These are phyloP conservation scores for Phytophthora palmivora DNA, from an alignment of 352 stramenopile species.

Conservation along the genomic window DNA sequence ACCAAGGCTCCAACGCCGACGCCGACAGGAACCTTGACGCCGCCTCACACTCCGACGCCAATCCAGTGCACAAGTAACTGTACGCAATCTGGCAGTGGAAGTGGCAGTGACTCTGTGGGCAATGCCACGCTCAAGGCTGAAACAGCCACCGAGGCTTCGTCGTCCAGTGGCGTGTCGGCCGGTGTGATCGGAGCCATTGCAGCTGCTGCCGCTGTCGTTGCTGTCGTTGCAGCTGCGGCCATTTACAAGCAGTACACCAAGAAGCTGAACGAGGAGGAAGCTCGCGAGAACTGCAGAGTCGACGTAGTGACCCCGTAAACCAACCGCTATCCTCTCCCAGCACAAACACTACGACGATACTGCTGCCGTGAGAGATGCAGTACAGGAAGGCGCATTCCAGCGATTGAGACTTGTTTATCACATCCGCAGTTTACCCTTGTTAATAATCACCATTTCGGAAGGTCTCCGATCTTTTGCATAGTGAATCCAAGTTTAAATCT, in stretches of 20 bases:
- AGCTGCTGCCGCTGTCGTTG: constrained; percentile 33
- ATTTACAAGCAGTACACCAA: constrained; percentile 51
- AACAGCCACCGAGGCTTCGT: constrained; percentile 1
- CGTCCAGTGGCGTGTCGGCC: constrained; percentile 23
- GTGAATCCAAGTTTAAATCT: constrained; percentile 18
- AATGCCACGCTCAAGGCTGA: constrained; percentile 18
- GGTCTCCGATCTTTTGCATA: constrained; percentile 20
- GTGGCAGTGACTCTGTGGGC: constrained; percentile 10
- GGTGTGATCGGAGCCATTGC: constrained; percentile 38
- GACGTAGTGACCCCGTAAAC: constrained; percentile 41
- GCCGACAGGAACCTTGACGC: background rate
- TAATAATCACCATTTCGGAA: constrained; percentile 18
- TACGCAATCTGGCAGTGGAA: constrained; percentile 1
- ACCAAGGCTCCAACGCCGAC: constrained; percentile 5
- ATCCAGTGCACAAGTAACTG: constrained; percentile 21
- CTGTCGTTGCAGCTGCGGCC: constrained; percentile 28
- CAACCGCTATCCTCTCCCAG: too few relatives aligned
- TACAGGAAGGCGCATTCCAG: too few relatives aligned
- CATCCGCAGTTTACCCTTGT: background rate
- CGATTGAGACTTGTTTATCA: too few relatives aligned
- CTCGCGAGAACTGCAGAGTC: constrained; percentile 14
- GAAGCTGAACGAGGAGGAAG: constrained; percentile 11
- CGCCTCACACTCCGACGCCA: constrained; percentile 13
- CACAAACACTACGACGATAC: too few relatives aligned
- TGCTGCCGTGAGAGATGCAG: too few relatives aligned